Conservation (phyloP, 2,329 filamentous ascomycete genomes). For the Aspergillus udagawae region DNA sequence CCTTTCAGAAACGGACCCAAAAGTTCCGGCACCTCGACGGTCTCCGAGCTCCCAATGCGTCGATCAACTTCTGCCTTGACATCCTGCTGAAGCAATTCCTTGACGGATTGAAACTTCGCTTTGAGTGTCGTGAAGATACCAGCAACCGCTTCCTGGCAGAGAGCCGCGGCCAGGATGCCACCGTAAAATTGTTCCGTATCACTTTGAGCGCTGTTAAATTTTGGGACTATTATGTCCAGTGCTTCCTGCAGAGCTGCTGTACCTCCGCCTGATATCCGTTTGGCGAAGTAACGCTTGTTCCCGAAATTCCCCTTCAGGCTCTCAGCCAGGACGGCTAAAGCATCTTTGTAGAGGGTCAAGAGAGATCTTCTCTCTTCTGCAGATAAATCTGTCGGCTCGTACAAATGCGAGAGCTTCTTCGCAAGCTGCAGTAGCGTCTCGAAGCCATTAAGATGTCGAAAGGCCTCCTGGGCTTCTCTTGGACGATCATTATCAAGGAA, state of each 20-base stretch:
- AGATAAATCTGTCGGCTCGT: conserved; percentile 60
- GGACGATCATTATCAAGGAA: conserved; percentile 51
- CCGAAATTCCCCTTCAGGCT: conserved; percentile 75
- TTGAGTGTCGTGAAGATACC: conserved; percentile 55
- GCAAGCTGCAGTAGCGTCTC: conserved; percentile 67
- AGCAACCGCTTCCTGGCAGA: conserved; percentile 72
- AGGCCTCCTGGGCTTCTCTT: conserved; percentile 67
- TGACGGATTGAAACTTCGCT: conserved; percentile 22
- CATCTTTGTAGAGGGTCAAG: conserved; percentile 60
- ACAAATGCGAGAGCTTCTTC: conserved; percentile 68
- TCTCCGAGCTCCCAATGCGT: conserved; percentile 38
- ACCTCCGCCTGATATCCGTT: conserved; percentile 69
- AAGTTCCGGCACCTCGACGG: conserved; percentile 40
- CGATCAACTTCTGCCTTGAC: conserved; percentile 31
- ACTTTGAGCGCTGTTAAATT: conserved; percentile 39
- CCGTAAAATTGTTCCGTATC: conserved; percentile 79
- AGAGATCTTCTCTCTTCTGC: conserved; percentile 61
- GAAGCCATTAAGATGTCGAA: conserved; percentile 77
- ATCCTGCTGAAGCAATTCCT: conserved; percentile 15
- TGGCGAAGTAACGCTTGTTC: conserved; percentile 82
- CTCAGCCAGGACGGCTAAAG: conserved; percentile 62
- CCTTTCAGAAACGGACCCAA: conserved; percentile 36
- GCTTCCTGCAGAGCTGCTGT: conserved; percentile 73
- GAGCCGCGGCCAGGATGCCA: conserved; percentile 72
- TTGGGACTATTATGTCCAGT: conserved; percentile 62